Evolutionary conservation across 2,329 filamentous ascomycete species (phyloP).

Genomic region (Pseudomassariella vexata): DNA sequence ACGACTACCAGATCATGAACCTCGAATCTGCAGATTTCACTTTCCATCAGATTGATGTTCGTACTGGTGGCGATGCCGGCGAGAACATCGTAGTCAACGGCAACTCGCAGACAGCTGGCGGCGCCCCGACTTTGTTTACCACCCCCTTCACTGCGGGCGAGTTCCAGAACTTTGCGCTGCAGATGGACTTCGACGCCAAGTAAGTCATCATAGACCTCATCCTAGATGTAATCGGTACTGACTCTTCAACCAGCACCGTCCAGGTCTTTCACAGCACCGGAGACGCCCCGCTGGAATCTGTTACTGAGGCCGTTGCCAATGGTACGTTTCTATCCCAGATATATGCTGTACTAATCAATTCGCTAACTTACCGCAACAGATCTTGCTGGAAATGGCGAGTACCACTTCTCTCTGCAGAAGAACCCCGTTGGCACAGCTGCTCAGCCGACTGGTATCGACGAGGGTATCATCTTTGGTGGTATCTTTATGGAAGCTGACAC

Average conservation of each 20-base stretch:
- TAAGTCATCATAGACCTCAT: slow-evolving; percentile 30
- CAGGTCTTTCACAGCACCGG: slow-evolving; percentile 52
- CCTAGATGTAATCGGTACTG: no score
- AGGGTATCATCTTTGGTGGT: slow-evolving; percentile 46
- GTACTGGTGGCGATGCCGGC: slow-evolving; percentile 47
- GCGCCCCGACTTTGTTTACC: slow-evolving; percentile 43
- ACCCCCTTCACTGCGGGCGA: slow-evolving; percentile 41
- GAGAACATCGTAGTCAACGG: slow-evolving; percentile 33
- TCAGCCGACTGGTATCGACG: slow-evolving; percentile 42
- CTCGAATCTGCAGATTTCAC: slow-evolving; percentile 40
- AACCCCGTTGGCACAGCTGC: slow-evolving; percentile 46
- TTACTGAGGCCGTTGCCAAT: slow-evolving; percentile 39
- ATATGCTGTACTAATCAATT: no score
- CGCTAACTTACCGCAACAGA: no score
- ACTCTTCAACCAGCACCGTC: no score
- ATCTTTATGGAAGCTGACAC: slow-evolving; percentile 50
- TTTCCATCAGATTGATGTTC: slow-evolving; percentile 47
- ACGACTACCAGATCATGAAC: slow-evolving; percentile 55
- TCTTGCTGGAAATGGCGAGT: slow-evolving; percentile 52
- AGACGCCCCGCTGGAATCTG: slow-evolving; percentile 34
- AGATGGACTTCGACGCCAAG: slow-evolving; percentile 51
- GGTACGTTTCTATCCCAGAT: no score
- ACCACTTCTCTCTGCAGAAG: slow-evolving; percentile 58
- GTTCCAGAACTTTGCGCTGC: slow-evolving; percentile 59
- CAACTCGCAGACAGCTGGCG: no score